Evolutionary conservation across 148 eudicot genomes (phyloP).

Genomic region (Nepenthes mirabilis): DNA sequence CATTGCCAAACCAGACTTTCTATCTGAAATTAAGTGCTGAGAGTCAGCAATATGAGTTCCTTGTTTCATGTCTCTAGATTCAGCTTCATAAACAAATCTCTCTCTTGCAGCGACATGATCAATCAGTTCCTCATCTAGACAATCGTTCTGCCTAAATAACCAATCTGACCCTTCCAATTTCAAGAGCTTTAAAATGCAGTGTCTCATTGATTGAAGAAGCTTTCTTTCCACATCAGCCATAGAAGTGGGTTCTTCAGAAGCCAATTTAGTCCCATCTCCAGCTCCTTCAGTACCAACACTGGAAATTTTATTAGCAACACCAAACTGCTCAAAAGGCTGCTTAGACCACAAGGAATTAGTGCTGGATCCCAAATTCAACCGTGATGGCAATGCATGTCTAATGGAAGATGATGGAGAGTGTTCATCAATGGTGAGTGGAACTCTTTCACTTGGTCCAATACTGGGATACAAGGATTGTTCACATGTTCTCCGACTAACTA

Average conservation of each 20-base stretch:
- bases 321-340: slow-evolving; percentile 79
- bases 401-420: slow-evolving; percentile 45
- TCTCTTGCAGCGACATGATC: slow-evolving; percentile 82
- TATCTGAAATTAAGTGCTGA: slow-evolving; percentile 22
- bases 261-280: slow-evolving; percentile 13
- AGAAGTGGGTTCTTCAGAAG: slow-evolving; percentile 34
- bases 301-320: slow-evolving; percentile 37
- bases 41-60: slow-evolving; percentile 16
- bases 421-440: slow-evolving; percentile 42
- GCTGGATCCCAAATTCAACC: slow-evolving; percentile 31
- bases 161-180: slow-evolving; percentile 93
- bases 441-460: slow-evolving; percentile 30
- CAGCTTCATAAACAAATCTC: slow-evolving; percentile 63
- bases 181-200: slow-evolving; percentile 62
- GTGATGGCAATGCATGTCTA: slow-evolving; percentile 33
- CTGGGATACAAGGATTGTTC: slow-evolving; percentile 28
- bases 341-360: slow-evolving; percentile 56
- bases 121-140: slow-evolving; percentile 84
- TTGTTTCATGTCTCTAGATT: slow-evolving; percentile 41
- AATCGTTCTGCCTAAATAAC: slow-evolving; percentile 81
- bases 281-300: slow-evolving; percentile 17
- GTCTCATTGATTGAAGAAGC: slow-evolving; percentile 68
- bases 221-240: slow-evolving; percentile 47
- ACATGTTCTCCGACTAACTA: slow-evolving; percentile 21
- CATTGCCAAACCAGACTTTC: slow-evolving; percentile 18